A percentile compares a stretch with the other conserved stretches of the same genome.
phyloP scores from a whole-genome alignment of 345 rosid species.

The Linum lewisii region DNA sequence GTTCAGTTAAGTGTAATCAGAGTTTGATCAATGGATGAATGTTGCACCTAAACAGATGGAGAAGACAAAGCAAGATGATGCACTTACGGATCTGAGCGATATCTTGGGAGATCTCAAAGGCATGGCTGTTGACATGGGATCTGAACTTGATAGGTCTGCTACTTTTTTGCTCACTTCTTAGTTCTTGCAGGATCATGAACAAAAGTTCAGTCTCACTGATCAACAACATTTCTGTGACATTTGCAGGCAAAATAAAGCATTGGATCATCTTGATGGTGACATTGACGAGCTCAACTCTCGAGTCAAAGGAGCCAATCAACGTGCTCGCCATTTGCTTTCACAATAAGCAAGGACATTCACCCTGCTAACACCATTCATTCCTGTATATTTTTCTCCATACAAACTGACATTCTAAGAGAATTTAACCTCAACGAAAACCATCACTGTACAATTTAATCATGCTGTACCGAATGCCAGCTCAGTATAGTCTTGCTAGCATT shows the following conservation, averaged over 20 bases:
- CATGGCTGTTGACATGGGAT: conserved; percentile 25
- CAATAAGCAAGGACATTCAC: conserved; percentile 5
- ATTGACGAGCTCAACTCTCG: conserved; percentile 25
- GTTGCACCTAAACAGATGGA: conserved; percentile 15
- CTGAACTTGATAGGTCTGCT: conserved; percentile 24
- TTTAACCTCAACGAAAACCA: too few species aligned
- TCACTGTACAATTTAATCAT: too few species aligned
- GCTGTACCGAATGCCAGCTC: too few species aligned
- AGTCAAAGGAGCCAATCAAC: conserved; percentile 30
- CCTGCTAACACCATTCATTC: not conserved
- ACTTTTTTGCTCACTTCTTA: not conserved
- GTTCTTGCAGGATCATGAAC: too few species aligned
- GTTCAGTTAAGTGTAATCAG: not conserved
- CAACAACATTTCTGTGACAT: not conserved
- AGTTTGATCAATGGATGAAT: not conserved
- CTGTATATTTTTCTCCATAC: not conserved
- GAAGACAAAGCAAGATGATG: conserved; percentile 26
- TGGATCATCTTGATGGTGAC: conserved; percentile 24
- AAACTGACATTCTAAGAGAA: too few species aligned
- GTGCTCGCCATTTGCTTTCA: conserved; percentile 18
- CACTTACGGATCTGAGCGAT: conserved; percentile 20
- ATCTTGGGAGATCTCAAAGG: conserved; percentile 26
- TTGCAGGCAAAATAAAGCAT: conserved; percentile 25
- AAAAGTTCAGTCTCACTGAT: too few species aligned
- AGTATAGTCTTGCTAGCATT: too few species aligned